Percentiles rank a stretch among this genome's conserved stretches.
Evolutionary conservation across 768 basidiomycete species (phyloP).

Genomic region (Dendrothele bispora): DNA sequence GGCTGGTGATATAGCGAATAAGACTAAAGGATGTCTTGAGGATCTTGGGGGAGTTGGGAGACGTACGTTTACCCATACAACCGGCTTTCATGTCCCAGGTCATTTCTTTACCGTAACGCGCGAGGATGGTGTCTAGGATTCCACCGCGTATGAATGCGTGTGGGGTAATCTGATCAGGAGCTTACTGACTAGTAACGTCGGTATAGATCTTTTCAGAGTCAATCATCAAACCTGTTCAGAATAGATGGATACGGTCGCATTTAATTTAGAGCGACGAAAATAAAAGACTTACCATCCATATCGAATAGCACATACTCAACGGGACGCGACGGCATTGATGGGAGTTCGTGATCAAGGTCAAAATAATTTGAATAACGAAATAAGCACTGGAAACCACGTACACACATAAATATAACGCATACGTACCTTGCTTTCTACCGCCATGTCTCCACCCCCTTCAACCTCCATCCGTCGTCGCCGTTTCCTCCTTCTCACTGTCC

Average conservation of each 20-base stretch:
- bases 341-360: too few species aligned
- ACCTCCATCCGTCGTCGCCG: not conserved
- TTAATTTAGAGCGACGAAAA: not conserved
- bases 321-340: too few species aligned
- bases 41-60: too few species aligned
- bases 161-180: not conserved
- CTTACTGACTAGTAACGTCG: slow-evolving; percentile 65
- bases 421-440: too few species aligned
- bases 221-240: slow-evolving; percentile 60
- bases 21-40: not conserved
- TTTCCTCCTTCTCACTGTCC: not conserved
- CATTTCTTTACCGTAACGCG: slow-evolving; percentile 71
- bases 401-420: too few species aligned
- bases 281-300: slow-evolving; percentile 56
- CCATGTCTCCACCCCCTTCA: not conserved
- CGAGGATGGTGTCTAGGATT: slow-evolving; percentile 69
- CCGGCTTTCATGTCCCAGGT: slow-evolving; percentile 90
- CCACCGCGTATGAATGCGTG: slow-evolving; percentile 2
- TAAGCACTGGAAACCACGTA: too few species aligned
- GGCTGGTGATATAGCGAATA: slow-evolving; percentile 42
- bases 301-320: slow-evolving; percentile 72
- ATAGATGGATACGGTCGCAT: not conserved
- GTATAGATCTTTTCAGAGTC: slow-evolving; percentile 80
- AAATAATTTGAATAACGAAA: too few species aligned
- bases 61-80: slow-evolving; percentile 80